Base-by-base conservation (phyloP, 148 eudicot species). In the Nepenthes gracilis region DNA sequence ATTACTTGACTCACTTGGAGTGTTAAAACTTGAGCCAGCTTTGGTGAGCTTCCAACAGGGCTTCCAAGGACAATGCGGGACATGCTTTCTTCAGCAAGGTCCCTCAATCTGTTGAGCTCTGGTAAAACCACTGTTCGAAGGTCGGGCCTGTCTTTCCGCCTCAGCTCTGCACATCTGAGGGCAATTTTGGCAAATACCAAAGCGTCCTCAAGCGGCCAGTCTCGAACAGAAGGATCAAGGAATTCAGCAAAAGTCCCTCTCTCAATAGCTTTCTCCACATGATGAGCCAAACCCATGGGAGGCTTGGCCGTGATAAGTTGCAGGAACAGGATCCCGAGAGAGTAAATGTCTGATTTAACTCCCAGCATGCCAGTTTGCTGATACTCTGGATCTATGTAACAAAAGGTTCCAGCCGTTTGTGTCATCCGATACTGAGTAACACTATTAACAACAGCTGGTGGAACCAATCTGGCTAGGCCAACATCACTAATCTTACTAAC, bases 321-420 rank as follows among this genome's bases (percentile, higher is more conserved):
- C 35, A 86, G 62, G 57, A 75, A 70, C 62, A 83, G 47, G 48
- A 86, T 77, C 34, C 95, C 95, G 0, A 86, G 73, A 5, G 89
- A 81, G 43, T 86, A 83, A 1, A 83, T 74, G 54, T 83, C 95
- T 0, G 89, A 83, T 63, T 86, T 86, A 15, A 76, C 80, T 4
- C 86, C 89, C 0, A 86, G 76, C 95, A 77, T 79, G 11, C 95
- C 95, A 0, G 86, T 81, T 60, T 83, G 95, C 45, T 86, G 95
- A 70, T 86, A 86, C 68, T 86, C 95, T 0, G 95, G 95, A 55
- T 86, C 95, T 38, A 86, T 86, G 65, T 83, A 86, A 64, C 89
- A 83, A 43, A 86, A 75, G 1, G 95, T 86, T 15, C 95, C 95
- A 0, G 89, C 95, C 2, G 95, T 67, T 56, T 80, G 78, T 5